A percentile compares a stretch with the other conserved stretches of the same genome.
phyloP scores from a whole-genome alignment of 768 basidiomycete genomes.

The Suillus clintonianus region DNA sequence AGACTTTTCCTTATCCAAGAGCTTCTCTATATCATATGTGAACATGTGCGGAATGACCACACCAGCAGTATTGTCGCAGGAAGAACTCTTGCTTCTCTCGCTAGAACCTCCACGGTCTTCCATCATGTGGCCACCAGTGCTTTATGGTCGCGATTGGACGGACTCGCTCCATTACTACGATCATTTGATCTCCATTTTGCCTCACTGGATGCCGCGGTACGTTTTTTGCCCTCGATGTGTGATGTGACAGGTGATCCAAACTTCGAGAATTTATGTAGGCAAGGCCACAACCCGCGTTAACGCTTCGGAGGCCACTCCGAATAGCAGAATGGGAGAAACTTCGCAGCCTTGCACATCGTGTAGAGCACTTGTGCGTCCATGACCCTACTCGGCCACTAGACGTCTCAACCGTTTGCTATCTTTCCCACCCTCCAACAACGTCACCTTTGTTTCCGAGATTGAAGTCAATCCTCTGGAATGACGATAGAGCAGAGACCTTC shows the following conservation, averaged over 20 bases:
- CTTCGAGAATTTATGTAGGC: background rate
- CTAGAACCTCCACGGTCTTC: constrained; percentile 12
- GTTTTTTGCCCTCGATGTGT: background rate
- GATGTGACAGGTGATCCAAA: background rate
- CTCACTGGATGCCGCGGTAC: background rate
- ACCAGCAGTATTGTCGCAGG: background rate
- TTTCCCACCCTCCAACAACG: constrained; percentile 4
- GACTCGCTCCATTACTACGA: constrained; percentile 4
- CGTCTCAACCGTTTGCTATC: background rate
- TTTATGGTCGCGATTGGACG: constrained; percentile 6
- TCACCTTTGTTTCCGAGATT: constrained; percentile 5
- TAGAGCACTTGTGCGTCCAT: background rate
- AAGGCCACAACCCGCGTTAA: background rate
- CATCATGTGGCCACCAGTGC: constrained; percentile 7
- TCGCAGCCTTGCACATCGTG: constrained; percentile 1
- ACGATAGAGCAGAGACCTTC: constrained; percentile 2
- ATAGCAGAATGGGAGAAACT: constrained; percentile 4
- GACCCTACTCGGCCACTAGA: constrained; percentile 1
- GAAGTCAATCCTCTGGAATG: background rate
- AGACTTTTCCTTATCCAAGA: constrained; percentile 6
- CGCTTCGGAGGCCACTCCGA: background rate
- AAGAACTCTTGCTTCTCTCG: constrained; percentile 12
- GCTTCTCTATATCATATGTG: constrained; percentile 4
- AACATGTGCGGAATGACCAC: background rate
- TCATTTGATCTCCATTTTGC: background rate